These are phyloP conservation scores for Sclerotinia minor DNA, from an alignment of 2,329 filamentous ascomycete species.

Conservation along the genomic window DNA sequence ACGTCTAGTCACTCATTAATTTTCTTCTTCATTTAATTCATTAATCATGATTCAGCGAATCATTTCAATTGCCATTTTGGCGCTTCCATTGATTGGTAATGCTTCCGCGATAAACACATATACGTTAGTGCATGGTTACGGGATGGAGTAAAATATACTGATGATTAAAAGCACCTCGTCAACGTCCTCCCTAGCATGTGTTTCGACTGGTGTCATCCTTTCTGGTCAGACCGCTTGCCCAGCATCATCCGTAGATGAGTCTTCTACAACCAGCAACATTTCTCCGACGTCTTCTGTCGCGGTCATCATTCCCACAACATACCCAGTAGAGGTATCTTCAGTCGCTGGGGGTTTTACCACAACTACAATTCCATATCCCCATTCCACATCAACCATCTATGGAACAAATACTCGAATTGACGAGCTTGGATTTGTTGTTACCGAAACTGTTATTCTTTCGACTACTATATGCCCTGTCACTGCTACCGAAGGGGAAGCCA, in stretches of 20 bases:
- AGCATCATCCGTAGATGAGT: not conserved
- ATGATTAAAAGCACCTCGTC: slow-evolving; percentile 10
- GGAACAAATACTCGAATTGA: slow-evolving; percentile 16
- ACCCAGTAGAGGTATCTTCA: slow-evolving; percentile 4
- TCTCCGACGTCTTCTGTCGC: not conserved
- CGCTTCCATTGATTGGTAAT: slow-evolving; percentile 25
- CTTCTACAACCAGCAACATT: not conserved
- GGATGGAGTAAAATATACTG: slow-evolving; percentile 15
- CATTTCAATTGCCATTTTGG: slow-evolving; percentile 16
- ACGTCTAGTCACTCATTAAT: slow-evolving; percentile 35
- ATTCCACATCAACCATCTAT: slow-evolving; percentile 12
- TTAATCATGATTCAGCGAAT: slow-evolving; percentile 29
- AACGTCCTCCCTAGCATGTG: not conserved
- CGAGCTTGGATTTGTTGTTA: slow-evolving; percentile 20
- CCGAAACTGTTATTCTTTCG: slow-evolving; percentile 21
- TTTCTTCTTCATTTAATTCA: slow-evolving; percentile 26
- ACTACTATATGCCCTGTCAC: slow-evolving; percentile 18
- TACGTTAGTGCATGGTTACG: slow-evolving; percentile 40
- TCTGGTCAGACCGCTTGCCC: slow-evolving; percentile 15
- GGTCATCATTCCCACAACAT: not conserved
- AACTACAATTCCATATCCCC: not conserved
- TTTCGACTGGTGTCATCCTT: slow-evolving; percentile 12
- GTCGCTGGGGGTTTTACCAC: not conserved
- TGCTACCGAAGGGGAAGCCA: slow-evolving; percentile 6
- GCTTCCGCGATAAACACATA: slow-evolving; percentile 26